Percentiles rank a stretch among this genome's conserved stretches.
phyloP scores from a whole-genome alignment of 116 monocot genomes.

The Zostera marina region DNA sequence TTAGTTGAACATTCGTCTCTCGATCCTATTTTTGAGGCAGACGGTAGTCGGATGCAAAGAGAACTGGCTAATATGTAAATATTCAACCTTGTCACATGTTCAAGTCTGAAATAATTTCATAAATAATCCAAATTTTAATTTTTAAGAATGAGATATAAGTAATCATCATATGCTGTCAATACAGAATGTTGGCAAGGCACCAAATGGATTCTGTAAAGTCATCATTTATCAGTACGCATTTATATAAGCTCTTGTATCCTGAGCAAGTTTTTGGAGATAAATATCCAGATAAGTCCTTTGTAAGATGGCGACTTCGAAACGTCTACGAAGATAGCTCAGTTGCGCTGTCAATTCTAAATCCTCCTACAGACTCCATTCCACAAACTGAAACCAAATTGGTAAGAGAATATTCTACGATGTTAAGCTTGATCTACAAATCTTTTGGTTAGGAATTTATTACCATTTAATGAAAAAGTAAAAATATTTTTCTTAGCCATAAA shows the following conservation, averaged over 20 bases:
- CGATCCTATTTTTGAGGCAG: constrained; percentile 25
- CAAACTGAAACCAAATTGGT: background rate
- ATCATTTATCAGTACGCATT: constrained; percentile 33
- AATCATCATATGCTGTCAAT: background rate
- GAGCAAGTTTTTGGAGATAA: constrained; percentile 50
- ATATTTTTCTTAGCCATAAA: no score
- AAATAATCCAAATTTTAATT: background rate
- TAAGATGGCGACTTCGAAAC: constrained; percentile 37
- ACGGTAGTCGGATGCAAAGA: constrained; percentile 57
- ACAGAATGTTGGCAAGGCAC: constrained; percentile 11
- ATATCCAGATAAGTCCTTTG: constrained; percentile 32
- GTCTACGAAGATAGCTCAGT: constrained; percentile 19
- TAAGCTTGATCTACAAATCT: background rate
- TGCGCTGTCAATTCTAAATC: background rate
- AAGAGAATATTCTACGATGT: background rate
- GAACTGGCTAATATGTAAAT: constrained; percentile 63
- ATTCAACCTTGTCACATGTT: background rate
- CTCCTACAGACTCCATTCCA: background rate
- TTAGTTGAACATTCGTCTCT: constrained; percentile 5
- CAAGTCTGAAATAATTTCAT: background rate
- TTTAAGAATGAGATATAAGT: no score
- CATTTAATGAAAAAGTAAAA: background rate
- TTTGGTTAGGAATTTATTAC: background rate
- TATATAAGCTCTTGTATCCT: constrained; percentile 42
- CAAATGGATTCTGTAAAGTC: constrained; percentile 1